A percentile compares a stretch with the other conserved stretches of the same genome.
Conservation (phyloP, 768 basidiomycete species). For the Leucocoprinus sp. region DNA sequence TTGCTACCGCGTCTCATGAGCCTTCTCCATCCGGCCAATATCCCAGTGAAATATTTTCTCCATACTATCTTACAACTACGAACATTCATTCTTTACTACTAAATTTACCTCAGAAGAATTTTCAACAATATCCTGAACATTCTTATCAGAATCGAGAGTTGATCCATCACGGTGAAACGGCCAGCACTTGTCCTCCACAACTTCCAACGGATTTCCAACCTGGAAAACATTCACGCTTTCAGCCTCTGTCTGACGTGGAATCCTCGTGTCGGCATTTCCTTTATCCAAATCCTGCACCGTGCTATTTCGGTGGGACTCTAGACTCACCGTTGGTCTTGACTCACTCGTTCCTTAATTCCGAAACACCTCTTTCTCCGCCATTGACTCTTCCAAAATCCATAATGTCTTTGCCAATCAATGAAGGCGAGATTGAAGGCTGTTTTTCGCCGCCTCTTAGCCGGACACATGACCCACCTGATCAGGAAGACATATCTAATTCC, state of each 20-base stretch:
- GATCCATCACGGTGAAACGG: neutral
- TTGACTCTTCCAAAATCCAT: constrained; percentile 31
- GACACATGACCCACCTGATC: neutral
- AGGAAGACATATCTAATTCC: neutral
- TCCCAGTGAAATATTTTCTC: neutral
- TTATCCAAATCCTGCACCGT: neutral
- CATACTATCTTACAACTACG: neutral
- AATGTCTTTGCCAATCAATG: constrained; percentile 24
- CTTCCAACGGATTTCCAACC: neutral
- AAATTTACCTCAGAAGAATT: neutral
- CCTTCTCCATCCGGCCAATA: constrained; percentile 5
- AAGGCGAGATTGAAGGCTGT: constrained; percentile 16
- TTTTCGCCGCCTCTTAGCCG: neutral
- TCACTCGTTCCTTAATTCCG: constrained; percentile 20
- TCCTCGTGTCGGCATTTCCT: neutral
- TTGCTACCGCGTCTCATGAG: neutral
- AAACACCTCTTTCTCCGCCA: constrained; percentile 32
- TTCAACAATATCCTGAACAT: neutral
- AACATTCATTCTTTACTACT: neutral
- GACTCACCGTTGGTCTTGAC: constrained; percentile 27
- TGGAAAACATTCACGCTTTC: neutral
- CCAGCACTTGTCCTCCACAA: constrained; percentile 1
- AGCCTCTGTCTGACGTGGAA: neutral
- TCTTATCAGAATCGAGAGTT: neutral
- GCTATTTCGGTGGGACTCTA: constrained; percentile 20